Base-by-base conservation (phyloP, 2,329 filamentous ascomycete genomes). In the Hypoxylon sp. region DNA sequence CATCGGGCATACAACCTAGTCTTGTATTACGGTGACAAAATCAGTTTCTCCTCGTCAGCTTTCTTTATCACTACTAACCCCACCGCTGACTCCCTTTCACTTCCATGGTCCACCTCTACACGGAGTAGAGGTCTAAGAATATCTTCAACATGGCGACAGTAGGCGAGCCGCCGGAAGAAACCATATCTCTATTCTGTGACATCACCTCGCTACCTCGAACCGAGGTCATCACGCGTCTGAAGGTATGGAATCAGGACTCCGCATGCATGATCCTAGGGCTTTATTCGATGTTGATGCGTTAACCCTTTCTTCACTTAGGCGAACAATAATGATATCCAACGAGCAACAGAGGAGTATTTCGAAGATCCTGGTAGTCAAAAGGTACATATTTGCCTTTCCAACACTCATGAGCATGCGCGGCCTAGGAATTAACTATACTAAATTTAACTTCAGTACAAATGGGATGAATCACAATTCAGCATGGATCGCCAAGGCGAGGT, bases 381-480 rank as follows among this genome's bases (percentile, higher is more conserved):
- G 78, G 82, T 83, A 75, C 46, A 61, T 35, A 56, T 53, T 13
- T 19, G 14, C 17, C 44, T 53, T 17, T 31, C 26, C 19, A 44
- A 5, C 13, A 11, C 46, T 48, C n/a, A n/a, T 31, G 14, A 56
- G 56, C 24, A 44, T 48, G 37, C 42, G 22, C 17, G 19, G 9
- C 33, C 24, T 14, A 17, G 17, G 31, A 13, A 19, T 55, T 48
- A 5, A 24, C 47, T 24, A 61, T 9, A 17, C 73, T 67, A 57
- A 71, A 35, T 58, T 44, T 66, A 60, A 22, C 57, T 47, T 29
- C 65, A 85, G 75, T 87, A 88, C 70, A 78, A 78, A 29, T 90
- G 87, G 87, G 84, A 89, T 66, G 87, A 90, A 58, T 78, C 76
- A 31, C 81, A 83, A 47, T 90, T 89, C 67, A 77, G 77, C 3